Percentiles rank a stretch among this genome's conserved stretches.
These are phyloP conservation scores for Globisporangium spinosum DNA, from an alignment of 352 stramenopile genomes.

Conservation along the genomic window DNA sequence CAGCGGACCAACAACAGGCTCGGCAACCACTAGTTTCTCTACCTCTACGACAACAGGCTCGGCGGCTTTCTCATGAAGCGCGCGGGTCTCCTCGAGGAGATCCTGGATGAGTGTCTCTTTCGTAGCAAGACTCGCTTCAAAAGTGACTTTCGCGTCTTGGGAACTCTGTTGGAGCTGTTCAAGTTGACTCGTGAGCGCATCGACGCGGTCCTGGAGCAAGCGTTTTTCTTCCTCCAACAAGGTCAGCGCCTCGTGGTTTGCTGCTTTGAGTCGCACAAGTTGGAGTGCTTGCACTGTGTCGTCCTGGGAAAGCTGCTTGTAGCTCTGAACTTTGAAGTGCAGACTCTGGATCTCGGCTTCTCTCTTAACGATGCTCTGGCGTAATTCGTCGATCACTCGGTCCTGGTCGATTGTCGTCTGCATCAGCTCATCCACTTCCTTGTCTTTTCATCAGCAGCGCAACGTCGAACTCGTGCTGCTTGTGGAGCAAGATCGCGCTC, in stretches of 20 bases:
- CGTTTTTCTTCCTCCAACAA: slow-evolving; percentile 60
- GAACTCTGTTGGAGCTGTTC: not conserved
- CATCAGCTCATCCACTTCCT: slow-evolving; percentile 52
- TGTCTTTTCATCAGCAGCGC: slow-evolving; percentile 25
- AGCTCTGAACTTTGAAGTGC: slow-evolving; percentile 27
- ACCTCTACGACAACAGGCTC: slow-evolving; percentile 9
- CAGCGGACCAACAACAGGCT: slow-evolving; percentile 7
- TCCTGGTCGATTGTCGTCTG: slow-evolving; percentile 36
- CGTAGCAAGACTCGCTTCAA: slow-evolving; percentile 21
- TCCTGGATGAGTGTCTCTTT: slow-evolving; percentile 23
- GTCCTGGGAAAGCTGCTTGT: slow-evolving; percentile 58
- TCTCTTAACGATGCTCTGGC: slow-evolving; percentile 23
- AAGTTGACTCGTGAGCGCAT: slow-evolving; percentile 17
- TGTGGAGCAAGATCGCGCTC: not conserved
- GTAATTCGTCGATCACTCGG: slow-evolving; percentile 24
- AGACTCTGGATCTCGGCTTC: slow-evolving; percentile 31
- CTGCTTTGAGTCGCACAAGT: slow-evolving; percentile 55
- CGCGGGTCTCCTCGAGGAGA: slow-evolving; percentile 27
- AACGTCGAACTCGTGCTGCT: slow-evolving; percentile 6
- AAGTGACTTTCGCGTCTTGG: not conserved
- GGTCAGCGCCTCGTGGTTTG: slow-evolving; percentile 51
- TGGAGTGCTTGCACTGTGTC: slow-evolving; percentile 74
- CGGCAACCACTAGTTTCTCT: slow-evolving; percentile 3
- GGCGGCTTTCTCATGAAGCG: slow-evolving; percentile 14
- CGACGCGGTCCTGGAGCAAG: slow-evolving; percentile 31